Evolutionary conservation across 441 rosid genomes (phyloP), one percentile per base, ranked within the genome.

Genomic region (Pelargonium fulgidum): DNA sequence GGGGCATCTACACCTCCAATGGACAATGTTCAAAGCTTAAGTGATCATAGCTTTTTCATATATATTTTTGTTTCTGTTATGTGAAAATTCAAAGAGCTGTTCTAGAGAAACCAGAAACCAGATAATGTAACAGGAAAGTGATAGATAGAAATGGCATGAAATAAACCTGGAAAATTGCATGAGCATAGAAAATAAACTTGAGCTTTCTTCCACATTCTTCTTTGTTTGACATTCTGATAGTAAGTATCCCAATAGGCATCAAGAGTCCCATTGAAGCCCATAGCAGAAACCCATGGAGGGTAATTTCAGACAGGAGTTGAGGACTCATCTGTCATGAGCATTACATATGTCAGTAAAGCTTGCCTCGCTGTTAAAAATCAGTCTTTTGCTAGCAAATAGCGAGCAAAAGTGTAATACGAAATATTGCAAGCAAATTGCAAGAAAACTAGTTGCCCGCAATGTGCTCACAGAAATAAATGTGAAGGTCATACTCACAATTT

Each of bases 191-290:
- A 58, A 89, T 66, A 70, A 76, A 75, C 79, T 74, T 89, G 66
- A 77, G 68, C 67, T 79, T 79, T 72, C 75, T 73, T 45, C 78
- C 84, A 77, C 73, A 79, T 65, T 81, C 83, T 47, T 78, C 74
- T 84, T 78, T 86, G 65, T 75, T 83, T 69, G 90, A 85, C 85
- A 89, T 82, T 81, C 97, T 84, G 17, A 87, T 80, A 24, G 80
- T 76, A 24, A 93, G 81, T 65, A 93, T 86, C 54, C 91, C 98
- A 67, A 85, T 24, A 75, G 98, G 98, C 87, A 82, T 79, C 36
- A 93, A 82, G 66, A 93, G 73, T 9, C 98, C 98, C 86, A 93
- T 76, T 3, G 98, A 93, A 66, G 74, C 80, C 98, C 98, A 93
- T 16, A 85, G 80, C 62, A 93, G 90, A 68, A 91, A 48, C 10